These are phyloP conservation scores for Lasiosphaeris hirsuta DNA, from an alignment of 495 filamentous ascomycete genomes.

Conservation along the genomic window DNA sequence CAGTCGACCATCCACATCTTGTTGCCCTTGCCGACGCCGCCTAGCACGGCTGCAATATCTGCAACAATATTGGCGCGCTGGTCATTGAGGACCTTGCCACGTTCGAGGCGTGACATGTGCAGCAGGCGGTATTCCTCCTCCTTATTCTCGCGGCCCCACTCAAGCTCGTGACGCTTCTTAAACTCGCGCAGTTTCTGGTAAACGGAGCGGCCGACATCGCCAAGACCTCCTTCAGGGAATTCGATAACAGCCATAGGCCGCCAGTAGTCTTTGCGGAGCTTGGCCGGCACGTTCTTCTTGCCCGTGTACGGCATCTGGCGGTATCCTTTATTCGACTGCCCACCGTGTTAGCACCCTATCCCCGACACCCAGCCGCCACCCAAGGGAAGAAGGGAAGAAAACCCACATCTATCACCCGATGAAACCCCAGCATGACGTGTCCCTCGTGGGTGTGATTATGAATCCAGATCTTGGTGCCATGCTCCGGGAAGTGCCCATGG, in stretches of 20 bases:
- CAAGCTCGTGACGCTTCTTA: conserved; percentile 62
- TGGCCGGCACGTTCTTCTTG: conserved; percentile 78
- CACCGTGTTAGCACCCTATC: background rate
- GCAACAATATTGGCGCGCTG: conserved; percentile 87
- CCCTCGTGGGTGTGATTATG: conserved; percentile 78
- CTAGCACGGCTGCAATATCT: conserved; percentile 77
- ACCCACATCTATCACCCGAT: conserved; percentile 63
- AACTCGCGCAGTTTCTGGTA: conserved; percentile 83
- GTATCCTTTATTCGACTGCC: conserved; percentile 62
- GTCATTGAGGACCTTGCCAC: conserved; percentile 69
- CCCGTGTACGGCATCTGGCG: conserved; percentile 81
- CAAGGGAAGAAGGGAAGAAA: conserved; percentile 3
- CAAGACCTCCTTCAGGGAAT: conserved; percentile 50
- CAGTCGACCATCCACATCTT: conserved; percentile 41
- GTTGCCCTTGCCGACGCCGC: conserved; percentile 45
- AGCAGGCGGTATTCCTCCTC: conserved; percentile 39
- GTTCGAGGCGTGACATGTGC: conserved; percentile 47
- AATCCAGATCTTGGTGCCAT: conserved; percentile 70
- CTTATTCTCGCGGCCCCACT: conserved; percentile 46
- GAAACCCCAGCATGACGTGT: conserved; percentile 78
- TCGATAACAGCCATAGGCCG: conserved; percentile 70
- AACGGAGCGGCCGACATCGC: conserved; percentile 63
- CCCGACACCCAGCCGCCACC: background rate
- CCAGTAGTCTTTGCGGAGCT: conserved; percentile 90
- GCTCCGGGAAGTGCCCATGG: conserved; percentile 39